These are phyloP conservation scores for Aureobasidium sp. DNA, from an alignment of 2,329 filamentous ascomycete genomes.

Conservation along the genomic window DNA sequence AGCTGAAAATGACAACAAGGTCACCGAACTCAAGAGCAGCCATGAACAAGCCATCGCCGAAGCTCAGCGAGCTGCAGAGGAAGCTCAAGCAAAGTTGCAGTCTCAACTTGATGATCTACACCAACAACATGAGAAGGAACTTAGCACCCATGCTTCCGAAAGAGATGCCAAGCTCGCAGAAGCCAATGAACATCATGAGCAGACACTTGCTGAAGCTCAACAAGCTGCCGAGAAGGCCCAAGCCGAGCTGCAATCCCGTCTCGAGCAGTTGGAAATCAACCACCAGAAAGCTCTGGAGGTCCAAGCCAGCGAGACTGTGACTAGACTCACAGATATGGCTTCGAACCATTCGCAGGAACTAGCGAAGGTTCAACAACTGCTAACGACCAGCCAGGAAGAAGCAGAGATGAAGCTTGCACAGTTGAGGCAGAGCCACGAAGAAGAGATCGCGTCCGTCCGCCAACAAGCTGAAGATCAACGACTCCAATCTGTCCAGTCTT, in stretches of 20 bases:
- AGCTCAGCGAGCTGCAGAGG: background rate
- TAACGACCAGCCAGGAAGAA: slow-evolving; percentile 9
- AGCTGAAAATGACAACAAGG: background rate
- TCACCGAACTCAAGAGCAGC: background rate
- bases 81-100: background rate
- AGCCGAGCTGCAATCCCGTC: background rate
- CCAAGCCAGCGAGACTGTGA: background rate
- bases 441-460: slow-evolving; percentile 4
- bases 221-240: background rate
- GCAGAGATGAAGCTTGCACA: slow-evolving; percentile 9
- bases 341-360: slow-evolving; percentile 3
- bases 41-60: slow-evolving; percentile 3
- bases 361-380: slow-evolving; percentile 1
- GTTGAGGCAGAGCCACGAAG: slow-evolving; percentile 5
- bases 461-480: background rate
- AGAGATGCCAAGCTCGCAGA: background rate
- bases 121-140: slow-evolving; percentile 1
- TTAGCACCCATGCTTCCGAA: background rate
- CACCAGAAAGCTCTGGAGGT: background rate
- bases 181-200: background rate
- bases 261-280: background rate
- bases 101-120: background rate
- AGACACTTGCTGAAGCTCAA: background rate
- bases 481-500: background rate
- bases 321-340: background rate